Conservation (phyloP, 2,329 filamentous ascomycete species). For the Mariannaea elegans region DNA sequence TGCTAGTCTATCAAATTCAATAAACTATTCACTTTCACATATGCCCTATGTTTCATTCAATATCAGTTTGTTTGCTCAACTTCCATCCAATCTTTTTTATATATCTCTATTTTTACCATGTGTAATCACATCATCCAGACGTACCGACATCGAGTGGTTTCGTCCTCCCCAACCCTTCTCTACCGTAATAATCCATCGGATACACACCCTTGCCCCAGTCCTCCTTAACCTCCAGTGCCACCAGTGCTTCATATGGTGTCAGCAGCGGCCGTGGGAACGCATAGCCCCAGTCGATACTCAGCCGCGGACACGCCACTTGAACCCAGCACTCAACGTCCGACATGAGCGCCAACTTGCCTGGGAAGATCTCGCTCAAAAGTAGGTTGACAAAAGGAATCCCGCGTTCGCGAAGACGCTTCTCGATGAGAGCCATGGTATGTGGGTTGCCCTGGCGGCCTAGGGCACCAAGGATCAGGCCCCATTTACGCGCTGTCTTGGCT, state of each 20-base stretch:
- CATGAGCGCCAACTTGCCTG: slow-evolving; percentile 94
- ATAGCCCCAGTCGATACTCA: slow-evolving; percentile 99
- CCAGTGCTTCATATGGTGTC: slow-evolving; percentile 93
- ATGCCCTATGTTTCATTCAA: no score
- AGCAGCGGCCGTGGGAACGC: slow-evolving; percentile 88
- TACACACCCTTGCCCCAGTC: slow-evolving; percentile 83
- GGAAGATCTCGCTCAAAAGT: slow-evolving; percentile 93
- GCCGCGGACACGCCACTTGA: slow-evolving; percentile 92
- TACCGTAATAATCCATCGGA: slow-evolving; percentile 98
- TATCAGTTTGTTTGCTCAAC: no score
- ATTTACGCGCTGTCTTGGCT: slow-evolving; percentile 82
- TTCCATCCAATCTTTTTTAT: not conserved
- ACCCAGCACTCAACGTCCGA: slow-evolving; percentile 96
- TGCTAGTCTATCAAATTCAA: no score
- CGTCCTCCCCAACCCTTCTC: slow-evolving; percentile 86
- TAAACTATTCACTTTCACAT: no score
- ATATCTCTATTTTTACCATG: slow-evolving; percentile 8
- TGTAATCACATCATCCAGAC: slow-evolving; percentile 23
- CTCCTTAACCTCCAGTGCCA: slow-evolving; percentile 82
- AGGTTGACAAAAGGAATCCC: slow-evolving; percentile 87
- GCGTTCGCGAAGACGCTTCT: slow-evolving; percentile 74
- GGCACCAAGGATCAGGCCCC: slow-evolving; percentile 94
- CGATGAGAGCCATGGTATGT: slow-evolving; percentile 87
- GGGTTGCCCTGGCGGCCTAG: slow-evolving; percentile 95
- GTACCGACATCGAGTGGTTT: slow-evolving; percentile 54